Evolutionary conservation across 1,284 basidiomycete genomes (phyloP), one percentile per base, ranked within the genome.

Genomic region (Porodaedalea pini): DNA sequence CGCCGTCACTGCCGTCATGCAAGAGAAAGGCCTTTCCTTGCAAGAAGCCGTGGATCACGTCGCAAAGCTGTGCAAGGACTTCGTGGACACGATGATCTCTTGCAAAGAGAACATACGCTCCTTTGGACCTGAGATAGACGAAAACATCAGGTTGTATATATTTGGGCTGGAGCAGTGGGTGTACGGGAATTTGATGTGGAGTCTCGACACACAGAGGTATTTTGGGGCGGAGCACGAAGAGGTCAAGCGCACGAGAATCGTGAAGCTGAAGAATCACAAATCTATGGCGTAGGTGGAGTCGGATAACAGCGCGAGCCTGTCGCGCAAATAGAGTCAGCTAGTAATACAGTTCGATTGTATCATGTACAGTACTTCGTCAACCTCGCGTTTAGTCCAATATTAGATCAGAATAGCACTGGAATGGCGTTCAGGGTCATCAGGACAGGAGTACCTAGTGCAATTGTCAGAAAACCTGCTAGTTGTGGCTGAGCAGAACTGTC

Each of bases 1-100:
- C 64, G 74, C 85, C 61, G 73, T 88, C 40, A 82, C 83, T 2
- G 82, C 87, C 32, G 75, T 85, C 48, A 85, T 86, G 82, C 72
- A 78, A 58, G 75, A 78, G 50, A 76, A 76, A 51, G 64, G 70
- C 27, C 68, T 80, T 54, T 70, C 74, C 57, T 70, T 86, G 21
- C 86, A 87, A 68, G 74, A 75, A n/a, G 80, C 85, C 2, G 73
- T 78, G 34, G 79, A 88, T 65, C 72, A 76, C 62, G 77, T 83
- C 63, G 83, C 37, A 13, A 23, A 8, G 15, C 13, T 41, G 7
- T 52, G 25, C 37, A 83, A 11, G 68, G 71, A 80, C 64, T 85
- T 78, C 68, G 70, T 75, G 57, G 69, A 69, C 76, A 72, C 84
- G 37, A 77, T 83, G 67, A 19, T 85, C 79, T 67, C 63, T 77